Evolutionary conservation across 257 asterid species (phyloP), one percentile per base, ranked within the genome.

Genomic region (Nicotiana knightiana): DNA sequence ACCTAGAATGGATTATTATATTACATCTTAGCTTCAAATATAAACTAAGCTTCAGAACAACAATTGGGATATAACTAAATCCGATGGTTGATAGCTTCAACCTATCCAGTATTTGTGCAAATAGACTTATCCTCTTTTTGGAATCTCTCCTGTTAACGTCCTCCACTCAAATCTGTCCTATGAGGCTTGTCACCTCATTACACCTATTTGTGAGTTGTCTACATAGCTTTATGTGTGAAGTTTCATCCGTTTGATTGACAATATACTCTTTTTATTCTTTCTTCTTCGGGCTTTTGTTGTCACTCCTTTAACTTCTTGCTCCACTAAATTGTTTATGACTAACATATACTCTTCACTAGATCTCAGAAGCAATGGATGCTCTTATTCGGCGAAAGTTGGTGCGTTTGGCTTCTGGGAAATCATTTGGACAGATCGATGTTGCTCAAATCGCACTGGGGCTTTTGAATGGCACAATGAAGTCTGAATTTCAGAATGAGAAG

Each of bases 381-480:
- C 86, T 91, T 85, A 88, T 90, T 71, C 91, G 91, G 85, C 90
- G 93, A 82, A 91, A 89, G 85, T 82, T 96, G 86, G 86, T 85
- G 43, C 93, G 88, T 81, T 92, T 92, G 81, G 91, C 89, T 66
- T 84, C 90, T 43, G 95, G 90, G 68, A 90, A 89, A 88, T 78
- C 94, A 81, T 79, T 81, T 73, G 91, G 85, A 67, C 95, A 89
- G 68, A 86, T 92, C 79, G 97, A 92, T 88, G 85, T 93, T 87
- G 97, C 97, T 68, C 97, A 94, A 85, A 78, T 94, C 79, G 84
- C 94, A 10, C 76, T 96, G 91, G 97, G 87, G 57, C 92, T 96
- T 81, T 87, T 94, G 88, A 93, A 93, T 86, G 97, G 97, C 63
- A 83, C 93, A 84, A 86, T 82, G 76, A 93, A 87, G 84, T 90